Percentiles rank a stretch among this genome's conserved stretches.
These are phyloP conservation scores for Ambrosia artemisiifolia DNA, from an alignment of 129 eudicot species.

Conservation along the genomic window DNA sequence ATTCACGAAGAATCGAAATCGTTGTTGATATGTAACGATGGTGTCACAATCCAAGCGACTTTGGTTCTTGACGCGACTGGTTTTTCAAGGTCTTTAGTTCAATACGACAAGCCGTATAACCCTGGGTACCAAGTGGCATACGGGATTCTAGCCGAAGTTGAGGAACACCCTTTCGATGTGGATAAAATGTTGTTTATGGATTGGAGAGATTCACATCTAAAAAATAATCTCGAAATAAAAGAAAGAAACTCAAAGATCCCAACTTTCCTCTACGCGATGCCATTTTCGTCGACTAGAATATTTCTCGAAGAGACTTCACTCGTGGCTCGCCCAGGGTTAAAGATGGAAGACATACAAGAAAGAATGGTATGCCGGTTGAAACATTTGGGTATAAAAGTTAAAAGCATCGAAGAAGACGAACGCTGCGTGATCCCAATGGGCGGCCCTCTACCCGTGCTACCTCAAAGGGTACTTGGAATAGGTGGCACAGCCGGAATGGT, in stretches of 20 bases:
- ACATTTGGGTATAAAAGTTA: conserved; percentile 89
- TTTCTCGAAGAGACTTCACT: conserved; percentile 97
- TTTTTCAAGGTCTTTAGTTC: conserved; percentile 77
- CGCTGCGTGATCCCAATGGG: conserved; percentile 97
- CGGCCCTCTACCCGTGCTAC: conserved; percentile 90
- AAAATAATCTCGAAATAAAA: conserved; percentile 48
- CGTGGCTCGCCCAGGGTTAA: conserved; percentile 92
- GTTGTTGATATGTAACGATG: conserved; percentile 79
- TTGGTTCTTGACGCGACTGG: conserved; percentile 99
- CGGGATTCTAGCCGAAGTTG: conserved; percentile 93
- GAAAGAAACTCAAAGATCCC: conserved; percentile 75
- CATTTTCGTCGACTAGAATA: conserved; percentile 73
- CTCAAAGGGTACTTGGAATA: conserved; percentile 95
- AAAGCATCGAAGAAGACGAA: conserved; percentile 93
- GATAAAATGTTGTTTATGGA: conserved; percentile 98
- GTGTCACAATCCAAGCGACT: conserved; percentile 78
- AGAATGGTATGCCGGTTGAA: conserved; percentile 90
- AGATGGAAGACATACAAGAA: conserved; percentile 85
- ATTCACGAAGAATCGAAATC: conserved; percentile 85
- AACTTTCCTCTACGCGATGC: conserved; percentile 96
- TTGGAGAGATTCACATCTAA: conserved; percentile 96
- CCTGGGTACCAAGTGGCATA: conserved; percentile 99
- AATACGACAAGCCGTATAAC: conserved; percentile 94
- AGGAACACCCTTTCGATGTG: conserved; percentile 89
- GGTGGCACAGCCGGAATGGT: conserved; percentile 99